Percentiles rank a stretch among this genome's conserved stretches.
Conservation (phyloP, 805 yeast species). For the Metschnikowia shivogae region DNA sequence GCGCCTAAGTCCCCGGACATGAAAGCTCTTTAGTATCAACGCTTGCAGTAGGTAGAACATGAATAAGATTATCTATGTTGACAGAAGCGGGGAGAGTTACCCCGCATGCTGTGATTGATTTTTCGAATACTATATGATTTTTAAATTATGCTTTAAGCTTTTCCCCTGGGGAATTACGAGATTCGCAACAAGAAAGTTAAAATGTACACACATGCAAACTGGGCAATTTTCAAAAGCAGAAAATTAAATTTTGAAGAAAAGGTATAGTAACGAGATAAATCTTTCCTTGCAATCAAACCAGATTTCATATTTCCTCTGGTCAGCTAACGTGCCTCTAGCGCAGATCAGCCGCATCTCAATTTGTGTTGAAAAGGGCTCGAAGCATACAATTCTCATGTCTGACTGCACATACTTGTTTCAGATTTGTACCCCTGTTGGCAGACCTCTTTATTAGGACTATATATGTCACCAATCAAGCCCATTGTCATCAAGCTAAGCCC, state of each 20-base stretch:
- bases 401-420: slow-evolving; percentile 4
- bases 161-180: too few species aligned
- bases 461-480: background rate
- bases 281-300: too few species aligned
- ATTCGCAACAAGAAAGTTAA: too few species aligned
- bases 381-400: background rate
- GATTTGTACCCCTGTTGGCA: slow-evolving; percentile 4
- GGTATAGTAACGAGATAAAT: background rate
- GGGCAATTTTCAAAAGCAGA: background rate
- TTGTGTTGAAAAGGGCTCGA: background rate
- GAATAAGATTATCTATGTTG: too few species aligned
- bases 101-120: too few species aligned
- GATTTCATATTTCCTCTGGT: too few species aligned
- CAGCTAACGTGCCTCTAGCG: background rate
- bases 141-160: too few species aligned
- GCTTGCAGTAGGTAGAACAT: too few species aligned
- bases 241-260: background rate
- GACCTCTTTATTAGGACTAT: background rate
- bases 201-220: too few species aligned
- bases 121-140: too few species aligned
- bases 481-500: background rate
- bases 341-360: background rate
- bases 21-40: background rate
- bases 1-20: background rate
- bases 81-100: too few species aligned